phyloP scores from a whole-genome alignment of 805 yeast genomes.

The Sugiyamaella floridensis region DNA sequence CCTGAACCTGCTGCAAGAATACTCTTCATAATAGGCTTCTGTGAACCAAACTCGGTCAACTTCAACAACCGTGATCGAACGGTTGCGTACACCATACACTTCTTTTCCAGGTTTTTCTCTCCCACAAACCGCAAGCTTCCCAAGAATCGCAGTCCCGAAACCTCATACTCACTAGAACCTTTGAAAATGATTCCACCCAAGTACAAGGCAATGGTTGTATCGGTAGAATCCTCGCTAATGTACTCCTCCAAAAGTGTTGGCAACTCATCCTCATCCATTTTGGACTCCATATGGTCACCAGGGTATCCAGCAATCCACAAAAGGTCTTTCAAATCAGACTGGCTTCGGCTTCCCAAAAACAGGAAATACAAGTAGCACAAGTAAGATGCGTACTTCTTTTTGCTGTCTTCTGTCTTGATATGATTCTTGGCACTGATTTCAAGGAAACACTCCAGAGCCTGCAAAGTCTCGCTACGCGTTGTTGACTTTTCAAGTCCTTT shows the following conservation, averaged over 20 bases:
- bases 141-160: slow-evolving; percentile 18
- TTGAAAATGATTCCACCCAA: slow-evolving; percentile 23
- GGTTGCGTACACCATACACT: slow-evolving; percentile 18
- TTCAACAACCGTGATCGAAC: slow-evolving; percentile 16
- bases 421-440: slow-evolving; percentile 21
- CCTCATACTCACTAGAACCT: slow-evolving; percentile 16
- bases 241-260: slow-evolving; percentile 20
- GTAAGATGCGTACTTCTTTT: slow-evolving; percentile 13
- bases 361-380: slow-evolving; percentile 22
- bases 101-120: slow-evolving; percentile 10
- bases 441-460: slow-evolving; percentile 20
- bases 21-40: slow-evolving; percentile 9
- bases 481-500: slow-evolving; percentile 22
- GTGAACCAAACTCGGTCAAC: slow-evolving; percentile 16
- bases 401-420: slow-evolving; percentile 1
- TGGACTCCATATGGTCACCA: slow-evolving; percentile 15
- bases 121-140: slow-evolving; percentile 17
- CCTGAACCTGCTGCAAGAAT: slow-evolving; percentile 14
- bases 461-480: slow-evolving; percentile 18
- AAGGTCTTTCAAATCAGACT: slow-evolving; percentile 18
- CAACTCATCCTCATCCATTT: slow-evolving; percentile 9
- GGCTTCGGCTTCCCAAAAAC: slow-evolving; percentile 21
- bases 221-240: slow-evolving; percentile 13
- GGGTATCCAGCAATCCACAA: slow-evolving; percentile 26
- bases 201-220: slow-evolving; percentile 19